Base-by-base conservation (phyloP, 1,139 yeast genomes). In the Scheffersomyces quercinus region DNA sequence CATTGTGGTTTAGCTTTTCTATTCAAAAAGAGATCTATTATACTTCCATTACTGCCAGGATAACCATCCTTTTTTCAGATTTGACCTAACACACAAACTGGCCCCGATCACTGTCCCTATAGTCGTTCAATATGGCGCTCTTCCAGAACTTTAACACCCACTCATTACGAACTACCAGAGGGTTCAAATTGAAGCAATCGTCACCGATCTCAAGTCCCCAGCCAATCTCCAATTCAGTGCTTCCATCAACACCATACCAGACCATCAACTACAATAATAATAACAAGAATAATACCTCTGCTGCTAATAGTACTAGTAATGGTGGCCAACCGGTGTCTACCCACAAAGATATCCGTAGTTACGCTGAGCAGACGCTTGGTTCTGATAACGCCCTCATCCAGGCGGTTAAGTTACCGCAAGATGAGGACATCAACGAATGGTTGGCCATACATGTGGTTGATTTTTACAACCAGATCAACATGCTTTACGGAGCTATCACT, bases 401-500 rank as follows among this genome's bases (percentile, higher is more conserved):
- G 64, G 99, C 98, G 0, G 98, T 93, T 15, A 85, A 86, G 58
- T 73, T 95, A 33, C 99, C 99, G 13, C 87, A 82, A 53, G 99
- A 95, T 50, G 99, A 93, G 63, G 96, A 89, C 58, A 61, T 83
- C 41, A 85, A 87, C 56, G 99, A 93, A 65, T 93, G 99, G 99
- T 70, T 93, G 42, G 99, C 99, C 0, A 95, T 91, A 13, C 97
- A 93, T 60, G 86, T 85, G 31, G 93, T 85, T 13, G 91, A 86
- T 62, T 93, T 93, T 61, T 93, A 88, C 68, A 91, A 91, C 62
- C 99, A 93, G 64, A 85, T 91, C 57, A 93, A 93, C 65, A 93
- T 93, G 99, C 73, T 93, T 6, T 93, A 93, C 59, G 97, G 98
- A 10, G 85, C 98, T 5, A 87, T 95, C 48, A 91, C 99, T 1